phyloP scores from a whole-genome alignment of 108 stramenopile genomes.

The Cyclostephanos tholiformis region DNA sequence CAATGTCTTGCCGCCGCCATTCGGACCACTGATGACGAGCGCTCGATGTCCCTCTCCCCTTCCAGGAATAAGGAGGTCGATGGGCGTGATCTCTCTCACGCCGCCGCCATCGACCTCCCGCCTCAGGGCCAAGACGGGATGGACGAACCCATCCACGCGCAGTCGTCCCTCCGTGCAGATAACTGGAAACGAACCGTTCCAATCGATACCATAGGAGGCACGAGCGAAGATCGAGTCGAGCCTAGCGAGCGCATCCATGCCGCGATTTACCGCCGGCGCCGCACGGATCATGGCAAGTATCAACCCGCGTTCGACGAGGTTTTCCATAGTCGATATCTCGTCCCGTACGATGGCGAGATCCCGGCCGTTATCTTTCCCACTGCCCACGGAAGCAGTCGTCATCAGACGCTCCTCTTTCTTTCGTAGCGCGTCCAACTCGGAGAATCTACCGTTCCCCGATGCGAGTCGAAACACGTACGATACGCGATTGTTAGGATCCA shows the following conservation, averaged over 20 bases:
- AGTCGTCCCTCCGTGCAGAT: conserved; percentile 42
- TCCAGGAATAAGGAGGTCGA: conserved; percentile 59
- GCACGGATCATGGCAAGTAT: conserved; percentile 46
- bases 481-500: conserved; percentile 24
- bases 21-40: conserved; percentile 72
- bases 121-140: conserved; percentile 57
- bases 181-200: conserved; percentile 55
- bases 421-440: conserved; percentile 50
- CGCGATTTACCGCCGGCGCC: conserved; percentile 43
- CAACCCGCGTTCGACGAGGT: conserved; percentile 47
- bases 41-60: conserved; percentile 34
- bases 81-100: conserved; percentile 45
- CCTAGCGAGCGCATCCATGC: conserved; percentile 56
- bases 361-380: conserved; percentile 13
- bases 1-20: conserved; percentile 83
- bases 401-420: conserved; percentile 48
- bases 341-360: conserved; percentile 47
- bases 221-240: conserved; percentile 75
- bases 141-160: conserved; percentile 53
- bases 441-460: conserved; percentile 48
- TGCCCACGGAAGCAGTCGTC: conserved; percentile 12
- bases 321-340: conserved; percentile 55
- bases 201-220: conserved; percentile 64
- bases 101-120: conserved; percentile 19
- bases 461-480: conserved; percentile 63